phyloP scores from a whole-genome alignment of 2,329 filamentous ascomycete species.

The Colletotrichum liaoningense region DNA sequence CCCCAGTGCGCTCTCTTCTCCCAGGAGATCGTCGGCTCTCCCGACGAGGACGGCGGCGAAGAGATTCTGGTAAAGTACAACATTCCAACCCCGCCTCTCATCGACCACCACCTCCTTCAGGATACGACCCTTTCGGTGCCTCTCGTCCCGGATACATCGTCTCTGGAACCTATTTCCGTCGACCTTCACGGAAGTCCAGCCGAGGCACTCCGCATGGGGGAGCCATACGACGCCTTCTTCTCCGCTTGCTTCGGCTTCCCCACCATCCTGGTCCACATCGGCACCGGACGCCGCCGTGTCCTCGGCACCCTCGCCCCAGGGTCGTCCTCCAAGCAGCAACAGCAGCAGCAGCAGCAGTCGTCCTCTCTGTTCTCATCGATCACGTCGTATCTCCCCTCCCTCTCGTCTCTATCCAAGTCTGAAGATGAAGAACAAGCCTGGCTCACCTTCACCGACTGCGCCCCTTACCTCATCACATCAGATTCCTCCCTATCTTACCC shows the following conservation, averaged over 20 bases:
- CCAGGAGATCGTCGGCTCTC: conserved; percentile 63
- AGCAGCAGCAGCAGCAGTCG: conserved; percentile 3
- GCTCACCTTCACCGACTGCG: conserved; percentile 80
- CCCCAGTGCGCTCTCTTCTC: conserved; percentile 73
- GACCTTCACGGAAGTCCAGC: conserved; percentile 70
- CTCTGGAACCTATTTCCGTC: conserved; percentile 61
- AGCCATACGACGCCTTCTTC: conserved; percentile 73
- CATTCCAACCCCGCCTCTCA: conserved; percentile 50
- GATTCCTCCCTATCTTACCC: conserved; percentile 74
- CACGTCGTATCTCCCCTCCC: conserved; percentile 45
- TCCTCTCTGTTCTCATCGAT: conserved; percentile 42
- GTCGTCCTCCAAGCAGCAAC: neutral
- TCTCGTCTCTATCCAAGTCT: neutral
- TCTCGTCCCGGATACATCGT: conserved; percentile 61
- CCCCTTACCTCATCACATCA: conserved; percentile 79
- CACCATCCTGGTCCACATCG: conserved; percentile 73
- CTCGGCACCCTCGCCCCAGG: conserved; percentile 67
- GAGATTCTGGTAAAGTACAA: conserved; percentile 57
- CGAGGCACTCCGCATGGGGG: conserved; percentile 72
- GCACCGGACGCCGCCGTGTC: conserved; percentile 67
- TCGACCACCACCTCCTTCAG: conserved; percentile 50
- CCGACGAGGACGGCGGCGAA: conserved; percentile 37
- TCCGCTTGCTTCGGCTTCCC: conserved; percentile 72
- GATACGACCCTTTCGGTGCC: conserved; percentile 63
- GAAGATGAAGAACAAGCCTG: conserved; percentile 52